These are phyloP conservation scores for Cyamopsis tetragonoloba DNA, from an alignment of 306 rosid genomes.

Conservation along the genomic window DNA sequence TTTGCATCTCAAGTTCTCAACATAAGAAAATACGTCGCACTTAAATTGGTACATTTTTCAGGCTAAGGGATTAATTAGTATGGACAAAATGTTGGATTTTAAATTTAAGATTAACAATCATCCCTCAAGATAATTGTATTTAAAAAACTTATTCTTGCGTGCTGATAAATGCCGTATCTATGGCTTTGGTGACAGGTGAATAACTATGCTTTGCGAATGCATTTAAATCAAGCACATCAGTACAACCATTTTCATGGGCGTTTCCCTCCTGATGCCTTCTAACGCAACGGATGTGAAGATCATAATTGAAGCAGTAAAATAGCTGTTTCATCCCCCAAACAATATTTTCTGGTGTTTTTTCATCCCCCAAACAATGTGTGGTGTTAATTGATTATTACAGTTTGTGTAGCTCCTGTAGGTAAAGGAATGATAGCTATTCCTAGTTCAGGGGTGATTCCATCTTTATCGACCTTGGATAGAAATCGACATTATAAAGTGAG, in stretches of 20 bases:
- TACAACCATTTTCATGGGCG: conserved; percentile 75
- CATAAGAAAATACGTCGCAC: neutral
- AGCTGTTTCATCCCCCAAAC: conserved; percentile 21
- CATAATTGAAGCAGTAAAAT: conserved; percentile 27
- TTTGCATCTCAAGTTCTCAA: neutral
- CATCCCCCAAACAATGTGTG: neutral
- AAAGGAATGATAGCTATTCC: conserved; percentile 15
- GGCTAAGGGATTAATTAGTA: neutral
- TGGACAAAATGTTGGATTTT: neutral
- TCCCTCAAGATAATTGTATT: neutral
- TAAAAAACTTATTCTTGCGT: neutral
- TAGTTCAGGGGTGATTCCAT: conserved; percentile 30
- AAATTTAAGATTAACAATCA: neutral
- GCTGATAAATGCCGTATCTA: conserved; percentile 8
- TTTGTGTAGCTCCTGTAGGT: conserved; percentile 28
- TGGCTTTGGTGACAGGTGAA: conserved; percentile 58
- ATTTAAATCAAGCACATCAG: conserved; percentile 89
- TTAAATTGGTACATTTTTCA: neutral
- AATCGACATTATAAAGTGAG: neutral
- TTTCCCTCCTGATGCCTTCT: conserved; percentile 85
- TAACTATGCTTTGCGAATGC: conserved; percentile 90
- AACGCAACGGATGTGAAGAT: conserved; percentile 18
- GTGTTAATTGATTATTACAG: conserved; percentile 11
- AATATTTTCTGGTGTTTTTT: conserved; percentile 1
- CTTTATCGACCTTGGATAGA: conserved; percentile 4